Evolutionary conservation across 768 basidiomycete genomes (phyloP).

Genomic region (Vishniacozyma victoriae): DNA sequence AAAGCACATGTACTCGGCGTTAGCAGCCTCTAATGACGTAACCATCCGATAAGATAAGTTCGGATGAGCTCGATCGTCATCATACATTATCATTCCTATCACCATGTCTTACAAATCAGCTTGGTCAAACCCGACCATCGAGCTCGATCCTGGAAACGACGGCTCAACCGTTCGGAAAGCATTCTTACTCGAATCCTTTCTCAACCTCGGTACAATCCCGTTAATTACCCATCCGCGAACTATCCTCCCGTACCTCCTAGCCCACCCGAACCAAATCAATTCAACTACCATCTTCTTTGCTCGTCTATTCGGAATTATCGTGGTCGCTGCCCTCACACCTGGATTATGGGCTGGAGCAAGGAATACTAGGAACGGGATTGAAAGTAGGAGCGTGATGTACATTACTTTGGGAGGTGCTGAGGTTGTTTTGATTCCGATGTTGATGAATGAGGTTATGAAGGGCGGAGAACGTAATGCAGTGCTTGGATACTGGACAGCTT

Average conservation of each 20-base stretch:
- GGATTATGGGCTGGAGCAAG: conserved; percentile 7
- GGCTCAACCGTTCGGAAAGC: conserved; percentile 24
- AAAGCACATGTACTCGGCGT: too few species aligned
- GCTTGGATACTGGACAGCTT: conserved; percentile 3
- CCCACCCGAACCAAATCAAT: conserved; percentile 21
- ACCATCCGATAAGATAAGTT: too few species aligned
- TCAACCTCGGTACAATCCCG: conserved; percentile 27
- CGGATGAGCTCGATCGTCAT: too few species aligned
- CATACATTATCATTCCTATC: too few species aligned
- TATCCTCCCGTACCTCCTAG: conserved; percentile 22
- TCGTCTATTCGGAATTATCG: conserved; percentile 23
- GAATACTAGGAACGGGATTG: conserved; percentile 14
- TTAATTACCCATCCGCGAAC: conserved; percentile 24
- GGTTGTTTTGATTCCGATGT: conserved; percentile 17
- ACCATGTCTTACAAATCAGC: too few species aligned
- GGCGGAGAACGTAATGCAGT: conserved; percentile 6
- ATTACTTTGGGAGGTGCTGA: conserved; percentile 22
- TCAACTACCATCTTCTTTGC: conserved; percentile 19
- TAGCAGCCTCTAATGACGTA: too few species aligned
- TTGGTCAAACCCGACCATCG: too few species aligned
- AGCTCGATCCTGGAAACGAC: too few species aligned
- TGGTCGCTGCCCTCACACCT: conserved; percentile 25
- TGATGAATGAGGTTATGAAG: conserved; percentile 13
- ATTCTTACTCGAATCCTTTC: conserved; percentile 30
- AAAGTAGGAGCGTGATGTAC: conserved; percentile 12